Evolutionary conservation across 805 yeast species (phyloP).

Genomic region (Ascoidea asiatica): DNA sequence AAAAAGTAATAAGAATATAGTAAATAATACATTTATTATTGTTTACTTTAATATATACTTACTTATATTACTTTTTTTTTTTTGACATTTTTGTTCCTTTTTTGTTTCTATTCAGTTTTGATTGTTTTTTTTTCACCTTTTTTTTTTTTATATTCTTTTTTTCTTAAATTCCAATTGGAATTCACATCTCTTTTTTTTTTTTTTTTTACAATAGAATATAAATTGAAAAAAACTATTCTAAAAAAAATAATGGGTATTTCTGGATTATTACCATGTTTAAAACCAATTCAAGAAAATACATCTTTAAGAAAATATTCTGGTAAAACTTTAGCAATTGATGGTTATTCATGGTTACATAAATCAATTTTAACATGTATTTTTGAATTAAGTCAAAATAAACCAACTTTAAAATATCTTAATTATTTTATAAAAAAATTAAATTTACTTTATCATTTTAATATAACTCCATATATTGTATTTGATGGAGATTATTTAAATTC

Average conservation of each 20-base stretch:
- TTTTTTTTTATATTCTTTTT: no score
- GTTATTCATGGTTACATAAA: slow-evolving; percentile 92
- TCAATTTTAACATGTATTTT: slow-evolving; percentile 73
- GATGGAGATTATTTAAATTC: slow-evolving; percentile 85
- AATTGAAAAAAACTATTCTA: no score
- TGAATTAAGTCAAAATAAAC: slow-evolving; percentile 58
- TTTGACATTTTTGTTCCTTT: no score
- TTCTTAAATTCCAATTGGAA: no score
- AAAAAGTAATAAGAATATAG: no score
- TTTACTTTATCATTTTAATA: slow-evolving; percentile 53
- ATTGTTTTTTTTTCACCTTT: no score
- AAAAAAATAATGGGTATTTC: slow-evolving; percentile 67
- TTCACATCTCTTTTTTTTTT: no score
- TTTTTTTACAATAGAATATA: no score
- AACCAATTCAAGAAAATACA: slow-evolving; percentile 52
- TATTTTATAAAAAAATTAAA: slow-evolving; percentile 55
- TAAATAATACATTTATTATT: no score
- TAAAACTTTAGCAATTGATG: slow-evolving; percentile 78
- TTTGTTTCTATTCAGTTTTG: no score
- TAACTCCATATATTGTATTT: slow-evolving; percentile 78
- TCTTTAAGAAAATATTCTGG: slow-evolving; percentile 54
- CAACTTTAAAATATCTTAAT: slow-evolving; percentile 60
- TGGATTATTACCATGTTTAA: slow-evolving; percentile 70
- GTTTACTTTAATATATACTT: no score
- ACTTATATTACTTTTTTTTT: no score